Evolutionary conservation across 371 early-diverging fungal genomes (phyloP), one percentile per base, ranked within the genome.

Genomic region (Conidiobolus incongruus): DNA sequence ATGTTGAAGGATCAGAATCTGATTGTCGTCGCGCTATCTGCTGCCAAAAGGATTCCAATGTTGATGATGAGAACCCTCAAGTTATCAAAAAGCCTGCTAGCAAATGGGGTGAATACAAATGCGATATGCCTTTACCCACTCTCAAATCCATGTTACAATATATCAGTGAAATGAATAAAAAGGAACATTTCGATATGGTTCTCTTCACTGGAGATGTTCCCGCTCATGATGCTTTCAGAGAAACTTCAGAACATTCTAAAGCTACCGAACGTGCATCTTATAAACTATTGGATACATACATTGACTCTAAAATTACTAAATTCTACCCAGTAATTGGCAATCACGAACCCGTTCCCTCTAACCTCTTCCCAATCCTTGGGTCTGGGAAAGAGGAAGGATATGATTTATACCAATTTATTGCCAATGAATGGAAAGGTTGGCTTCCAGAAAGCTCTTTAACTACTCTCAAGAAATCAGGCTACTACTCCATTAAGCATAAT

Each of bases 171-270:
- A 47, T 64, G 50, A 19, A 58, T 43, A 20, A 58, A 6, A 55
- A 54, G 24, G 56, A 66, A n/a, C 51, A 61, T 12, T 51, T 58
- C 17, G 47, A 39, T 21, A 70, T 73, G 49, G 56, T 60, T 35
- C 60, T 73, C 13, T 45, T 73, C 35, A 68, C 70, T 4, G 74
- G 74, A 20, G 74, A 73, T 44, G 46, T 73, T 7, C 74, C 74
- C 19, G 68, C 74, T 6, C 74, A 73, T 17, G 68, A 73, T 46
- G 58, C 70, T 7, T 73, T 70, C 70, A 45, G 50, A 15, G 50
- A 58, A 45, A 66, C 0, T 70, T 60, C 38, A 20, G 30, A 15
- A 3, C 54, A 60, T 39, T 70, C 65, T 56, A 61, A 54, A 31
- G 50, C 59, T 0, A 53, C 21, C 52, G n/a, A 26, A 26, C 3